Percentiles rank a stretch among this genome's conserved stretches.
Evolutionary conservation across 257 asterid genomes (phyloP).

Genomic region (Striga asiatica): DNA sequence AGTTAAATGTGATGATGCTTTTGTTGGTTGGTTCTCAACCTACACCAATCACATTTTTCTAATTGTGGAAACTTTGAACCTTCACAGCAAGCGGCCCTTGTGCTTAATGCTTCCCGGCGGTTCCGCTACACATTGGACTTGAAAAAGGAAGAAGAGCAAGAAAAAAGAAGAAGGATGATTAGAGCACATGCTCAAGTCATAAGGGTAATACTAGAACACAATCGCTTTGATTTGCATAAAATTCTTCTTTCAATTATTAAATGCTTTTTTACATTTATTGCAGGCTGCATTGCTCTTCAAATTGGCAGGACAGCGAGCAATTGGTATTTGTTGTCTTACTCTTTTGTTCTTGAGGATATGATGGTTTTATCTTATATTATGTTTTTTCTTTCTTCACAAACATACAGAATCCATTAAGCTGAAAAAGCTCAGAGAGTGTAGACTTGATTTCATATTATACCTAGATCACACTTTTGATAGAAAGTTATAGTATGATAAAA

Average conservation of each 20-base stretch:
- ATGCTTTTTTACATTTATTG: conserved; percentile 10
- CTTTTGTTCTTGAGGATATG: conserved; percentile 1
- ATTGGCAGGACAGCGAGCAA: conserved; percentile 88
- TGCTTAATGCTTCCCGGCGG: conserved; percentile 93
- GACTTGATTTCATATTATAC: no score
- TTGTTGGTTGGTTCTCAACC: neutral
- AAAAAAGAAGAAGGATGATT: conserved; percentile 60
- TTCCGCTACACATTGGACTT: conserved; percentile 88
- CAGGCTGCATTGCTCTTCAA: conserved; percentile 96
- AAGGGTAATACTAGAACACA: conserved; percentile 38
- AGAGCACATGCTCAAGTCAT: conserved; percentile 98
- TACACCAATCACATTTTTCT: no score
- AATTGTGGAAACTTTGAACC: conserved; percentile 3
- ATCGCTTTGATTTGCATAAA: neutral
- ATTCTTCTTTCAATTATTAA: conserved; percentile 8
- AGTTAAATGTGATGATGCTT: no score
- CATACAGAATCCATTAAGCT: no score
- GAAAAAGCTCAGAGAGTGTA: no score
- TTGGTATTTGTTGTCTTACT: conserved; percentile 37
- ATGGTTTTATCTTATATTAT: neutral
- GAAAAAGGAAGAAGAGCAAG: conserved; percentile 60
- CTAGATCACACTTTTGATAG: no score
- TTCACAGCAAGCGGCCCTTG: conserved; percentile 86
- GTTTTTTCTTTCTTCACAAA: neutral
- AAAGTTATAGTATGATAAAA: no score